Evolutionary conservation across 257 asterid species (phyloP).

Genomic region (Przewalskia tangutica): DNA sequence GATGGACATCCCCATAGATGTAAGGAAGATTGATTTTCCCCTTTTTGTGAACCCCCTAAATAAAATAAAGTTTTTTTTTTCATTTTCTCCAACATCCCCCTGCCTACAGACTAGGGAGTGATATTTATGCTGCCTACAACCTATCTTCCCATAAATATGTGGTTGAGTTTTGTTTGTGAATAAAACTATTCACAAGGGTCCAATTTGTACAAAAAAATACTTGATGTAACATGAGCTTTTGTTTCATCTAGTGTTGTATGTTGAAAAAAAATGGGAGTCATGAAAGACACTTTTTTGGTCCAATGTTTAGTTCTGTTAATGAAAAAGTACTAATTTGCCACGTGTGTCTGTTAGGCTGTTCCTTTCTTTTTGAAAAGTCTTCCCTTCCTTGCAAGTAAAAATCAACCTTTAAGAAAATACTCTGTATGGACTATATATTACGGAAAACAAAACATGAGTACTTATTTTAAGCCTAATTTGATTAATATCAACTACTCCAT

Average conservation of each 20-base stretch:
- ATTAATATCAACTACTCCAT: background rate
- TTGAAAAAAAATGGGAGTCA: background rate
- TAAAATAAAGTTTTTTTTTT: background rate
- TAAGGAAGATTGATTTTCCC: background rate
- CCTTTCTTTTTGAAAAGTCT: background rate
- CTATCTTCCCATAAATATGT: too few species aligned
- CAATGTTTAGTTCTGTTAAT: background rate
- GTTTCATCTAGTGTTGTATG: background rate
- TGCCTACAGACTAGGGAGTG: too few species aligned
- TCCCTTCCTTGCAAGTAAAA: background rate
- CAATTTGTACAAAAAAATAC: too few species aligned
- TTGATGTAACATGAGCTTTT: too few species aligned
- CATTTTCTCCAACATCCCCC: too few species aligned
- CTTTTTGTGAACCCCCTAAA: background rate
- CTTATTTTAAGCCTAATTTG: background rate
- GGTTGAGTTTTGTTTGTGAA: too few species aligned
- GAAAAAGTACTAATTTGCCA: background rate
- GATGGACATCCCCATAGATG: background rate
- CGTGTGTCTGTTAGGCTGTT: background rate
- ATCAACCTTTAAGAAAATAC: background rate
- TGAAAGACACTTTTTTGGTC: background rate
- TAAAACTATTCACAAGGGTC: too few species aligned
- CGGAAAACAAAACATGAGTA: background rate
- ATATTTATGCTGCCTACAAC: too few species aligned
- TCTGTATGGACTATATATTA: background rate